Conservation (phyloP, 2,329 filamentous ascomycete genomes). For the Colletotrichum kahawae region DNA sequence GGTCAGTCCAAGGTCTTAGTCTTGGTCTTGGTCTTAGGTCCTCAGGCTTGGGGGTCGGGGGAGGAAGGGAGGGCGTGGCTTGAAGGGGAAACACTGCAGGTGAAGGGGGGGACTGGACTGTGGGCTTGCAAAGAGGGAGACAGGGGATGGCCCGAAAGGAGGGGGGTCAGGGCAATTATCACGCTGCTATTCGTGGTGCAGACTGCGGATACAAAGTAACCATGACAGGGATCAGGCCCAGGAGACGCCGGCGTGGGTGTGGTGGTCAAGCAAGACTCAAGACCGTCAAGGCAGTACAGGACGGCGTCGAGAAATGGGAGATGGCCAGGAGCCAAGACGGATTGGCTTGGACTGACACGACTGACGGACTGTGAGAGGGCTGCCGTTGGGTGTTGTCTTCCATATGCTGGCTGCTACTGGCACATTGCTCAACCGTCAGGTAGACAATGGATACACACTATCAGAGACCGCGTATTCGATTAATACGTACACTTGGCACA, state of each 20-base stretch:
- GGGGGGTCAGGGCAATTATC: slow-evolving; percentile 18
- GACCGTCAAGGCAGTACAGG: not conserved
- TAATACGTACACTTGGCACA: not conserved
- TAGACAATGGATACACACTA: not conserved
- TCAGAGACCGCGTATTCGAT: not conserved
- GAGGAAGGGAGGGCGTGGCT: slow-evolving; percentile 12
- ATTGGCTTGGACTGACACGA: not conserved
- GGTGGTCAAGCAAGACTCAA: not conserved
- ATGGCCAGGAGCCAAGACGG: not conserved
- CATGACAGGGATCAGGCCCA: slow-evolving; percentile 9
- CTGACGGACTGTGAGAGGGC: not conserved
- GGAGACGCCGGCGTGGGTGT: not conserved
- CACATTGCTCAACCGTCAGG: not conserved
- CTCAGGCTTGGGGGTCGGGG: not conserved
- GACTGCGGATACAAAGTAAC: slow-evolving; percentile 18
- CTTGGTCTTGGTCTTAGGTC: not conserved
- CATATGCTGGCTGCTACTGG: not conserved
- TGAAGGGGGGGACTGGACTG: not conserved
- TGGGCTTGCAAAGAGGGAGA: not conserved
- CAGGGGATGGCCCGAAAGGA: slow-evolving; percentile 7
- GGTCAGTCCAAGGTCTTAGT: not conserved
- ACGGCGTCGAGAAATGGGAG: not conserved
- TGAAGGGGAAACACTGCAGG: slow-evolving; percentile 19
- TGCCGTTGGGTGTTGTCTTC: not conserved
- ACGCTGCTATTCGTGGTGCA: slow-evolving; percentile 21